Evolutionary conservation across 2,329 filamentous ascomycete genomes (phyloP), one percentile per base, ranked within the genome.

Genomic region (Fusarium domesticum): DNA sequence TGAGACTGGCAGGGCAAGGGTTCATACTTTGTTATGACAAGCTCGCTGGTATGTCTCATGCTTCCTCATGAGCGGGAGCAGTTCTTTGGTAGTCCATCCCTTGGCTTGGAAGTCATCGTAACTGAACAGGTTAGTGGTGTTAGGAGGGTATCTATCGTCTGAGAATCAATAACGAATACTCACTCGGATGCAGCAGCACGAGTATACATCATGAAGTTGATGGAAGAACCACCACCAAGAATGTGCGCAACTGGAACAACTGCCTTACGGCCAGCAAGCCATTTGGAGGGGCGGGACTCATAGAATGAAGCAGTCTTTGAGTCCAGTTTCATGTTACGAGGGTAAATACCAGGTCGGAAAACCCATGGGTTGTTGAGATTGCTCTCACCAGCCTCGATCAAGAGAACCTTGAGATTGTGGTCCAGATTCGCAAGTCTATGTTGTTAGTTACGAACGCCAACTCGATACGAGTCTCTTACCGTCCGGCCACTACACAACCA

Each of bases 221-320:
- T 87, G 6, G 81, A 86, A 2, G 82, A 86, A 8, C 84, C 84
- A 18, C 84, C 84, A 10, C 85, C 85, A 1, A 90, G 71, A 28
- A 89, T 74, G 51, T 89, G 81, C 28, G 85, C 85, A 56, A 79
- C 84, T 1, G 85, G 86, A n/a, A 90, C 85, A 35, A 89, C 77
- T 17, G 85, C 85, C 59, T 81, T 80, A 35, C 85, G 77, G 14
- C 85, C 85, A 54, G 77, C 78, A 18, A 91, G 79, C 73, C 80
- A 85, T 65, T 86, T 80, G 0, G 84, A 88, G 14, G 85, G 84
- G 32, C 82, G 76, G 37, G 85, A 89, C 65, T 90, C 81, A 63
- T 91, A 92, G 67, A 91, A 91, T 0, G 85, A 85, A 25, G 87
- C 86, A 23, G 85, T 89, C 74, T 88, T 89, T 56, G 84, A 89